Conservation (phyloP, 768 basidiomycete genomes). For the Hericium rajendrae region DNA sequence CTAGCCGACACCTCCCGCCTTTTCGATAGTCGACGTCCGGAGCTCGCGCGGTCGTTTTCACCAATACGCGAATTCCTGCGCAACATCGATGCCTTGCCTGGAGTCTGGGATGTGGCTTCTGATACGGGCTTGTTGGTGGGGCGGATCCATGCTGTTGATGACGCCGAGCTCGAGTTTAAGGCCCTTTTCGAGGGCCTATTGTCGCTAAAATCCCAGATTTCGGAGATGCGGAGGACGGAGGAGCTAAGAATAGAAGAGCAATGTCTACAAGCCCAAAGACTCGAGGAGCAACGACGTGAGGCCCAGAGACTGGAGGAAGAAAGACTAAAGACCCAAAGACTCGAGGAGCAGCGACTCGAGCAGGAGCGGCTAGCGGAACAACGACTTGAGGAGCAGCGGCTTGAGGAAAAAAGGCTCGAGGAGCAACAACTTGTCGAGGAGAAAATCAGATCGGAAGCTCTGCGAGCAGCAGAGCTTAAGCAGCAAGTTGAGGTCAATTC, state of each 20-base stretch:
- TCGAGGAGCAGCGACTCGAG: constrained; percentile 8
- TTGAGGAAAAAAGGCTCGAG: constrained; percentile 22
- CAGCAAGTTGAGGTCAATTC: not conserved
- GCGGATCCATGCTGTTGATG: constrained; percentile 40
- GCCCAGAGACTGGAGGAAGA: constrained; percentile 1
- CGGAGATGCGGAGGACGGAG: constrained; percentile 4
- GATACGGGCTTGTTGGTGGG: constrained; percentile 39
- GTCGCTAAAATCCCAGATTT: constrained; percentile 3
- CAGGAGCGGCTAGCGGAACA: constrained; percentile 11
- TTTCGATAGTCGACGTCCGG: constrained; percentile 24
- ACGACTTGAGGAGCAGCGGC: constrained; percentile 9
- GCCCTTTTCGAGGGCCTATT: constrained; percentile 6
- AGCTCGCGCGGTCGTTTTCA: constrained; percentile 39
- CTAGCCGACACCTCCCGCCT: constrained; percentile 27
- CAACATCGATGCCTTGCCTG: constrained; percentile 42
- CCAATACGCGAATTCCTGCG: constrained; percentile 45
- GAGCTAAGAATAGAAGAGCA: not conserved
- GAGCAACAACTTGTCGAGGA: no score
- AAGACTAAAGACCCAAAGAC: constrained; percentile 1
- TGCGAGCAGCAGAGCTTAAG: no score
- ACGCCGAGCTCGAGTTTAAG: constrained; percentile 4
- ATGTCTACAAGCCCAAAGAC: not conserved
- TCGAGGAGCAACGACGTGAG: constrained; percentile 5
- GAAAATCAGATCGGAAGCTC: no score
- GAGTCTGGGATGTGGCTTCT: constrained; percentile 32